Percentiles rank a stretch among this genome's conserved stretches.
Conservation (phyloP, 208 protist genomes). For the Vickermania spadyakhi region DNA sequence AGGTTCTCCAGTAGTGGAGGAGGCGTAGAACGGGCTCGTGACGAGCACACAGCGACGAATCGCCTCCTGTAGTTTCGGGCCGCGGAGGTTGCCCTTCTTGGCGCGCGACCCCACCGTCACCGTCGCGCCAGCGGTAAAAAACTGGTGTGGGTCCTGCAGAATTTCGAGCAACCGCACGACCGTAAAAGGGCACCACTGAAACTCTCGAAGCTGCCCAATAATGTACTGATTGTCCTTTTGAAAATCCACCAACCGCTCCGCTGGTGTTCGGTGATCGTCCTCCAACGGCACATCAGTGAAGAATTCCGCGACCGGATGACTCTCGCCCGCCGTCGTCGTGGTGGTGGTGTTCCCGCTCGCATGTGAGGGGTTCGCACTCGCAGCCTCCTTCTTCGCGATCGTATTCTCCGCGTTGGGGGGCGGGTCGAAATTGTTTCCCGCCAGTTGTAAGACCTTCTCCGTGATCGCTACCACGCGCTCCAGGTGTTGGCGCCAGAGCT, state of each 20-base stretch:
- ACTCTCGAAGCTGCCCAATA: conserved; percentile 48
- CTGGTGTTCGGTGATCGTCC: neutral
- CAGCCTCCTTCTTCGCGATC: neutral
- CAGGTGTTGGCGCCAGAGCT: conserved; percentile 5
- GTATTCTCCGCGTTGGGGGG: neutral
- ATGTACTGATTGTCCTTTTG: conserved; percentile 75
- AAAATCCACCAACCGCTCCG: conserved; percentile 27
- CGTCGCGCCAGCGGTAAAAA: conserved; percentile 5
- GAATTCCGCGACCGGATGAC: neutral
- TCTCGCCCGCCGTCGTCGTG: neutral
- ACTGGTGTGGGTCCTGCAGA: conserved; percentile 36
- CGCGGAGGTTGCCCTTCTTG: conserved; percentile 31
- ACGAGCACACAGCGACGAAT: conserved; percentile 71
- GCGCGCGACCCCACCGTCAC: conserved; percentile 9
- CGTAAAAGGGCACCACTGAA: conserved; percentile 64
- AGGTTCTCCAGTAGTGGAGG: neutral
- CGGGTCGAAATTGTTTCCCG: conserved; percentile 24
- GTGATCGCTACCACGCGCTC: conserved; percentile 18
- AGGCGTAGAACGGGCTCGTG: neutral
- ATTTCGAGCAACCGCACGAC: conserved; percentile 63
- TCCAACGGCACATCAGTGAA: neutral
- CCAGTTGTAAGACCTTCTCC: conserved; percentile 41
- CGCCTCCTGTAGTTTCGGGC: conserved; percentile 56
- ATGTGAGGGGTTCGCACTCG: neutral
- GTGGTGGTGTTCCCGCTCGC: neutral